A percentile compares a stretch with the other conserved stretches of the same genome.
These are phyloP conservation scores for Plantago major DNA, from an alignment of 257 asterid species.

Conservation along the genomic window DNA sequence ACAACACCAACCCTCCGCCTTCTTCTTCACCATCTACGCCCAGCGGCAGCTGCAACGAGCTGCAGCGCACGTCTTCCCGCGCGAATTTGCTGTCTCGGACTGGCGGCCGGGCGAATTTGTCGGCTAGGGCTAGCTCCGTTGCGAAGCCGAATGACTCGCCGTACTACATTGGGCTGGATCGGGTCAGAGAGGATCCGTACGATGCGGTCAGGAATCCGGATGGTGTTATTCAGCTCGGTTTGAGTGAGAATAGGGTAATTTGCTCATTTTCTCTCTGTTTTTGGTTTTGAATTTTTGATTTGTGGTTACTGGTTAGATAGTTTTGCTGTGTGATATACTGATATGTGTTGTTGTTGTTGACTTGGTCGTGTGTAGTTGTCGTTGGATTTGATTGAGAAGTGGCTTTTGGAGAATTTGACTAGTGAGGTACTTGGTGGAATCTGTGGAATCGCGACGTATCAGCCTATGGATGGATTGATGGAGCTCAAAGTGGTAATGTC, in stretches of 20 bases:
- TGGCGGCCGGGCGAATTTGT: slow-evolving; percentile 45
- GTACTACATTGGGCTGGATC: slow-evolving; percentile 84
- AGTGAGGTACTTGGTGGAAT: slow-evolving; percentile 44
- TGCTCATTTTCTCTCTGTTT: not conserved
- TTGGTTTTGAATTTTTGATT: slow-evolving; percentile 3
- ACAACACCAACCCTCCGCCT: slow-evolving; percentile 24
- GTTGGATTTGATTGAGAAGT: slow-evolving; percentile 78
- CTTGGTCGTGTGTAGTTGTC: slow-evolving; percentile 49
- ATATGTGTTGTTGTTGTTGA: slow-evolving; percentile 5
- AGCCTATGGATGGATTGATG: slow-evolving; percentile 73
- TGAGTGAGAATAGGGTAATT: slow-evolving; percentile 75
- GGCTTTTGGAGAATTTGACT: slow-evolving; percentile 53
- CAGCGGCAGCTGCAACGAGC: slow-evolving; percentile 36
- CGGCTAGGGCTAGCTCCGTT: slow-evolving; percentile 49
- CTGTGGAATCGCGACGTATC: slow-evolving; percentile 69
- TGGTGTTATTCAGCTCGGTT: slow-evolving; percentile 84
- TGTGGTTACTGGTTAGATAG: not conserved
- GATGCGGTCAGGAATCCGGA: slow-evolving; percentile 49
- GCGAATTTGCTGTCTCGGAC: slow-evolving; percentile 57
- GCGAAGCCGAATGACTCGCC: slow-evolving; percentile 73
- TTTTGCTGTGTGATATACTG: not conserved
- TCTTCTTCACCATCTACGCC: slow-evolving; percentile 49
- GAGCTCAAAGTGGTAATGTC: slow-evolving; percentile 69
- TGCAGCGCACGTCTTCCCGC: slow-evolving; percentile 68
- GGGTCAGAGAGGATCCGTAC: slow-evolving; percentile 53